Conservation (phyloP, 371 early-diverging fungal genomes). For the Capillidium heterosporum region DNA sequence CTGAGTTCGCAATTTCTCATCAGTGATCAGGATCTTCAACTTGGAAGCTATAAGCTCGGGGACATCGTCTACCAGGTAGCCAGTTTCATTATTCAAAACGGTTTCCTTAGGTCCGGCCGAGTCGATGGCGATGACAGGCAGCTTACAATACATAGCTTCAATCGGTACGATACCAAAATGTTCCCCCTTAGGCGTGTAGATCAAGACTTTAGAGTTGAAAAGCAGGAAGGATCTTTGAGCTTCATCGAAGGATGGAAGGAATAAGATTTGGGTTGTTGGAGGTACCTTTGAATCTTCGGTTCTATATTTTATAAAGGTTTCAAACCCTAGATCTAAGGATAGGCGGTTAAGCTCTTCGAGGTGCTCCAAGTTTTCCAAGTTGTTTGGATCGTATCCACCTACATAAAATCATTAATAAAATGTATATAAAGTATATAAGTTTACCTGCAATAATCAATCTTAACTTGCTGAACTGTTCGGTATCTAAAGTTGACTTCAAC, state of each 20-base stretch:
- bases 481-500: conserved; percentile 13
- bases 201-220: conserved; percentile 30
- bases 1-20: too few relatives aligned
- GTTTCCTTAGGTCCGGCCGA: conserved; percentile 78
- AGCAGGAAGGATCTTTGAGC: conserved; percentile 57
- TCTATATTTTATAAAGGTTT: conserved; percentile 8
- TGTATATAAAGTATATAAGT: not conserved
- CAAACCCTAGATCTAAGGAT: conserved; percentile 23
- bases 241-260: conserved; percentile 76
- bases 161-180: conserved; percentile 95
- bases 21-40: too few relatives aligned
- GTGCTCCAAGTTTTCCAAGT: conserved; percentile 72
- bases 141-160: conserved; percentile 78
- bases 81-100: conserved; percentile 51
- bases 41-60: too few relatives aligned
- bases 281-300: conserved; percentile 14
- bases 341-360: conserved; percentile 41
- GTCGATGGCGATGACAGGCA: conserved; percentile 77
- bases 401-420: not conserved
- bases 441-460: conserved; percentile 58
- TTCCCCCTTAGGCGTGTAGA: conserved; percentile 88
- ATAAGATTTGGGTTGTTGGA: conserved; percentile 43
- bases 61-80: too few relatives aligned
- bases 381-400: conserved; percentile 76
- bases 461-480: conserved; percentile 17